Conservation (phyloP, 306 rosid species). For the Cucumis hystrix region DNA sequence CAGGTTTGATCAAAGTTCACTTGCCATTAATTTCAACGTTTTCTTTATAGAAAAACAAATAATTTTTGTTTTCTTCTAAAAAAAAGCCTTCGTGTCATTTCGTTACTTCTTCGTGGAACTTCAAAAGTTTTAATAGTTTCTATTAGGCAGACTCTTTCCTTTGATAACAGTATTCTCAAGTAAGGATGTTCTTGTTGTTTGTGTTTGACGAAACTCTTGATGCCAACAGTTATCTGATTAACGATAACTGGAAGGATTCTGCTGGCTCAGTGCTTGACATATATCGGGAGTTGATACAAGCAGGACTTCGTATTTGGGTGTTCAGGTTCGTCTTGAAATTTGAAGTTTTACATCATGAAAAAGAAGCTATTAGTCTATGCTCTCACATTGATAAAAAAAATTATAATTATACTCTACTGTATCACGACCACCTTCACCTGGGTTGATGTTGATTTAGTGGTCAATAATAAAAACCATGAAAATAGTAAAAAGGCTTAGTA, state of each 20-base stretch:
- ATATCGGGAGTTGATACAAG: slow-evolving; percentile 47
- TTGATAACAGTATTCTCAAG: background rate
- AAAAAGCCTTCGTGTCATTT: background rate
- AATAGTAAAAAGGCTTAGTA: too few relatives aligned
- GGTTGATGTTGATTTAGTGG: too few relatives aligned
- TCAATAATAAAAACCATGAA: too few relatives aligned
- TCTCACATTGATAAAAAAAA: background rate
- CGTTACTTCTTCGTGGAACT: background rate
- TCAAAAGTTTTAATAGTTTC: background rate
- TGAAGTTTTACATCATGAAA: background rate
- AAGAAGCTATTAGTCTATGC: background rate
- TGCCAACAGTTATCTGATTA: slow-evolving; percentile 25
- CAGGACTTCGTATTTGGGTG: slow-evolving; percentile 71
- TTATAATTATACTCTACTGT: background rate
- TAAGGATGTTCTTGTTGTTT: background rate
- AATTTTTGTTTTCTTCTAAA: background rate
- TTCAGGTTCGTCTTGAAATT: slow-evolving; percentile 48
- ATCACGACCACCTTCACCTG: background rate
- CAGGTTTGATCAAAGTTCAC: background rate
- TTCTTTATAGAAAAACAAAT: background rate
- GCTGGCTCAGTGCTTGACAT: slow-evolving; percentile 56
- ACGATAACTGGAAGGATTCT: slow-evolving; percentile 54
- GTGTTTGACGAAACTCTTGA: background rate
- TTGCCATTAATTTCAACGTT: background rate
- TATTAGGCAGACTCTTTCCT: background rate